These are phyloP conservation scores for Thraustochytrium striatum DNA, from an alignment of 352 stramenopile genomes.

Conservation along the genomic window DNA sequence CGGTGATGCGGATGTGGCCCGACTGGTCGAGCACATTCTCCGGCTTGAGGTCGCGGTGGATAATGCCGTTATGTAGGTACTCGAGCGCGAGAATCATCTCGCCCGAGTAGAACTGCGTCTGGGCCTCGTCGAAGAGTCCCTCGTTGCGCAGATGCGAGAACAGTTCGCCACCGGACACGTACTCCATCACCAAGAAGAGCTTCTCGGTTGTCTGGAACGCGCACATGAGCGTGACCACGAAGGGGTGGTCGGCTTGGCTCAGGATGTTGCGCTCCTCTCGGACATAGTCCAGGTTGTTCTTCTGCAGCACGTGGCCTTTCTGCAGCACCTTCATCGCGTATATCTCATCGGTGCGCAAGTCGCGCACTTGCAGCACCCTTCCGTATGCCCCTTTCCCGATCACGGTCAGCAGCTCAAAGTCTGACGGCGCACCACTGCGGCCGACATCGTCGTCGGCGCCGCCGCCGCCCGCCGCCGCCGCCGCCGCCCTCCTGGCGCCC, in stretches of 20 bases:
- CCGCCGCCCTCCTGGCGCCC: too few species aligned
- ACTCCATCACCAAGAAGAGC: conserved; percentile 95
- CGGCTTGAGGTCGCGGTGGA: conserved; percentile 94
- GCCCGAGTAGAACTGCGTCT: conserved; percentile 86
- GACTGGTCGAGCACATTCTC: conserved; percentile 90
- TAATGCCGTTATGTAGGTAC: conserved; percentile 93
- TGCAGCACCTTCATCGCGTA: conserved; percentile 99
- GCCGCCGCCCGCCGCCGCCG: not conserved
- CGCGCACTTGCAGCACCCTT: conserved; percentile 76
- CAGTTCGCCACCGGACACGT: conserved; percentile 90
- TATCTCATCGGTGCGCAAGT: conserved; percentile 76
- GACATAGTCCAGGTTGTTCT: conserved; percentile 87
- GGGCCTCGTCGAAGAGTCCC: conserved; percentile 82
- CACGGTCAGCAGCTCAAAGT: conserved; percentile 94
- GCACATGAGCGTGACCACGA: conserved; percentile 94
- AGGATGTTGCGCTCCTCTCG: conserved; percentile 95
- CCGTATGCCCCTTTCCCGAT: conserved; percentile 90
- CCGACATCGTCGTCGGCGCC: not conserved
- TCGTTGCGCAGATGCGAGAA: conserved; percentile 86
- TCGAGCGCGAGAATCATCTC: conserved; percentile 93
- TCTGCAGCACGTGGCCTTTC: conserved; percentile 84
- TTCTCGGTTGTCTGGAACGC: conserved; percentile 91
- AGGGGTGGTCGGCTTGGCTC: conserved; percentile 93
- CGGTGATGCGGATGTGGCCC: conserved; percentile 91
- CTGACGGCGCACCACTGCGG: conserved; percentile 56